A percentile compares a stretch with the other conserved stretches of the same genome.
phyloP scores from a whole-genome alignment of 2,329 filamentous ascomycete species.

The Blastomyces percursus region DNA sequence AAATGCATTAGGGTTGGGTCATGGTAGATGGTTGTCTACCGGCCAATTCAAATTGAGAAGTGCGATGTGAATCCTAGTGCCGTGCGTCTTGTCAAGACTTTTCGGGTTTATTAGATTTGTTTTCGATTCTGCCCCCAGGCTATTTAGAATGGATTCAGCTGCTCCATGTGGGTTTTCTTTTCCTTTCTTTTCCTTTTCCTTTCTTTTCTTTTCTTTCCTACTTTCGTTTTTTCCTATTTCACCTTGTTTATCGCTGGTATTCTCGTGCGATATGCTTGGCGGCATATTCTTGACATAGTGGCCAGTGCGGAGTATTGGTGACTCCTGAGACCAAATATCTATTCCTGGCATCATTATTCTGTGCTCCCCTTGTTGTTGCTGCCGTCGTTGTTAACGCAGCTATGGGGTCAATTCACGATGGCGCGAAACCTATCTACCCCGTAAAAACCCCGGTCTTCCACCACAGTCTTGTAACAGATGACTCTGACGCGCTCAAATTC shows the following conservation, averaged over 20 bases:
- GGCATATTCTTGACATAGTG: background rate
- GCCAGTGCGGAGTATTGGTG: background rate
- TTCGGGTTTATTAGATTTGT: background rate
- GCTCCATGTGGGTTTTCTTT: background rate
- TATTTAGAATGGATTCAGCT: background rate
- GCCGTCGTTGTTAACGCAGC: background rate
- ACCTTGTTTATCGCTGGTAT: no score
- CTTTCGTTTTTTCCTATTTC: background rate
- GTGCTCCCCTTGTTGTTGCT: no score
- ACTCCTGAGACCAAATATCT: background rate
- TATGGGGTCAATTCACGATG: background rate
- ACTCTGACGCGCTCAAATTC: slow-evolving; percentile 27
- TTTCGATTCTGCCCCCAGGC: background rate
- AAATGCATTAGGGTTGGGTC: background rate
- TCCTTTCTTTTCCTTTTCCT: background rate
- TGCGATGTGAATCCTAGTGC: background rate
- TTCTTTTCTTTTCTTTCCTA: background rate
- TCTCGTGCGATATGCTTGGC: background rate
- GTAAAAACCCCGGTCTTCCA: slow-evolving; percentile 16
- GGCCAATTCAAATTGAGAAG: background rate
- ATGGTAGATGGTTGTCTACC: background rate
- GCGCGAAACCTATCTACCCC: background rate
- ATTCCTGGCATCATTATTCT: background rate
- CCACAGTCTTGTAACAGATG: slow-evolving; percentile 24
- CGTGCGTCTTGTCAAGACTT: background rate